These are phyloP conservation scores for Aureococcus anophagefferens DNA, from an alignment of 108 stramenopile genomes.

Conservation along the genomic window DNA sequence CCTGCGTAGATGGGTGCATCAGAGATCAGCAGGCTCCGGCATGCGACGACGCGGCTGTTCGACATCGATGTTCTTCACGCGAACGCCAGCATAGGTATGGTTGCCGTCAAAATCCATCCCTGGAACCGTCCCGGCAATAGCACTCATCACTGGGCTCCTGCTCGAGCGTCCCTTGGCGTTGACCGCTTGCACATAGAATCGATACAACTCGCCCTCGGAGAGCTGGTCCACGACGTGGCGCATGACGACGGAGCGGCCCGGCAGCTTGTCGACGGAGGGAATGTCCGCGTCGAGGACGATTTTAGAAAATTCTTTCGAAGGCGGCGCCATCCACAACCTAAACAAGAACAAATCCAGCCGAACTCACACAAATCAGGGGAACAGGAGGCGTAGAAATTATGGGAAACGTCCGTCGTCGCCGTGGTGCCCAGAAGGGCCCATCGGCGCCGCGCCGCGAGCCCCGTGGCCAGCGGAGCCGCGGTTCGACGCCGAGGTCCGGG, in stretches of 20 bases:
- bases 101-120: constrained; percentile 37
- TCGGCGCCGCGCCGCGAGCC: too few relatives aligned
- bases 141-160: constrained; percentile 49
- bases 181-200: constrained; percentile 59
- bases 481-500: too few relatives aligned
- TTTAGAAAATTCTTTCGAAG: constrained; percentile 18
- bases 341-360: too few relatives aligned
- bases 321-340: not conserved
- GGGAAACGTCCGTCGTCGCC: too few relatives aligned
- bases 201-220: constrained; percentile 55
- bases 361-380: too few relatives aligned
- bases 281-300: too few relatives aligned
- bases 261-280: constrained; percentile 8
- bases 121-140: constrained; percentile 46
- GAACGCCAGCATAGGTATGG: constrained; percentile 16
- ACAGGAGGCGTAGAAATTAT: too few relatives aligned
- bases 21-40: too few relatives aligned
- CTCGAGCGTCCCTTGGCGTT: constrained; percentile 53
- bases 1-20: too few relatives aligned
- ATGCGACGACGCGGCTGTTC: too few relatives aligned
- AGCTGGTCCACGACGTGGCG: constrained; percentile 28
- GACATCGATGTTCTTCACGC: constrained; percentile 44
- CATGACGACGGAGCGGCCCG: not conserved
- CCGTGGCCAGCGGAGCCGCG: too few relatives aligned
- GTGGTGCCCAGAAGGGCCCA: too few relatives aligned